These are phyloP conservation scores for Panicum miliaceum DNA, from an alignment of 176 grass and related monocot genomes.

Conservation along the genomic window DNA sequence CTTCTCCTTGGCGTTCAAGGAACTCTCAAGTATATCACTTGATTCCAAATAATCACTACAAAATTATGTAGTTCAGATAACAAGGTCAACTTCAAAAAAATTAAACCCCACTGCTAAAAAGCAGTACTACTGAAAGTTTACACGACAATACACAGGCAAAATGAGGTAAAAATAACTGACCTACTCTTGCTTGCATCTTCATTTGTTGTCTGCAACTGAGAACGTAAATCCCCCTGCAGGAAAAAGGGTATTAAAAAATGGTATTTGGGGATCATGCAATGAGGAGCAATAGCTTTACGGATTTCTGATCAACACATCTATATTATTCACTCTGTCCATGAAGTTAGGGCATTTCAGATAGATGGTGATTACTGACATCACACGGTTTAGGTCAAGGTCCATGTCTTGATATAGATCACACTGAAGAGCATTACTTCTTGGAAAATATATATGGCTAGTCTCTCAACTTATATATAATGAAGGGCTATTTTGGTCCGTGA, in stretches of 20 bases:
- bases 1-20: conserved; percentile 98
- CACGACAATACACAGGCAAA: neutral
- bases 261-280: neutral
- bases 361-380: neutral
- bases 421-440: neutral
- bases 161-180: conserved; percentile 48
- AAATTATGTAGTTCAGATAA: conserved; percentile 33
- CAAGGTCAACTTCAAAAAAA: neutral
- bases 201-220: conserved; percentile 86
- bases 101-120: neutral
- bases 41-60: conserved; percentile 92
- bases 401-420: neutral
- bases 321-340: neutral
- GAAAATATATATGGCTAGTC: neutral
- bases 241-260: neutral
- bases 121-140: conserved; percentile 25
- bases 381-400: neutral
- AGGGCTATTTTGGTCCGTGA: neutral
- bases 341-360: conserved; percentile 5
- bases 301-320: conserved; percentile 22
- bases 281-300: conserved; percentile 31
- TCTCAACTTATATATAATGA: neutral
- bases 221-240: conserved; percentile 80
- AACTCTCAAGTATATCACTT: conserved; percentile 90
- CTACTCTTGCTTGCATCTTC: conserved; percentile 76